phyloP scores from a whole-genome alignment of 768 basidiomycete genomes.

The Daedaleopsis sinensis region DNA sequence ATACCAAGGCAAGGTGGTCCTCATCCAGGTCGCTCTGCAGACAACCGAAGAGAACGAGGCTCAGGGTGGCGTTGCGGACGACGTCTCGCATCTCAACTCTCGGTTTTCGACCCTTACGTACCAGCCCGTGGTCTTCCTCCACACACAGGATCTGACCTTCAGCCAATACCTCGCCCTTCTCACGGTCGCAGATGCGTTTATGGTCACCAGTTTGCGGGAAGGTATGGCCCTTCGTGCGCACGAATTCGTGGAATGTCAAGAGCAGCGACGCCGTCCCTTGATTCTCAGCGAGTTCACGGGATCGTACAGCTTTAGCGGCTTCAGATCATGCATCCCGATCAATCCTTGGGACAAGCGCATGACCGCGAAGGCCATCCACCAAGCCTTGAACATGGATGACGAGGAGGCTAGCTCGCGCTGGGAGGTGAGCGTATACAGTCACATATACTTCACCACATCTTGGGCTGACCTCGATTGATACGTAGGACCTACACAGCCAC shows the following conservation, averaged over 20 bases:
- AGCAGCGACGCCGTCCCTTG: slow-evolving; percentile 64
- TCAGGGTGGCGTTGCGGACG: slow-evolving; percentile 72
- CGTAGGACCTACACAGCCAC: slow-evolving; percentile 75
- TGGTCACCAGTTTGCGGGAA: slow-evolving; percentile 82
- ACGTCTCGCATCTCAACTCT: slow-evolving; percentile 81
- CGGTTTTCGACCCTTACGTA: slow-evolving; percentile 84
- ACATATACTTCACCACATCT: background rate
- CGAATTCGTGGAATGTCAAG: slow-evolving; percentile 87
- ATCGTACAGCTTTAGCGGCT: slow-evolving; percentile 84
- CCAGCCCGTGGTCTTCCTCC: slow-evolving; percentile 85
- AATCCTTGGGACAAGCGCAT: slow-evolving; percentile 86
- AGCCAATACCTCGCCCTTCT: slow-evolving; percentile 83
- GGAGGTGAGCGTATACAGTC: slow-evolving; percentile 50
- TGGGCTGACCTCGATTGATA: background rate
- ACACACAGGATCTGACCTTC: slow-evolving; percentile 84
- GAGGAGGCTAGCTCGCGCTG: slow-evolving; percentile 75
- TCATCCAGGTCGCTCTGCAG: slow-evolving; percentile 87
- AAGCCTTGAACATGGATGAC: slow-evolving; percentile 77
- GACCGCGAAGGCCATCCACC: slow-evolving; percentile 80
- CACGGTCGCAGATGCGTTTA: slow-evolving; percentile 82
- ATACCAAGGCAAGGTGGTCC: slow-evolving; percentile 78
- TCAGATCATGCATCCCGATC: slow-evolving; percentile 82
- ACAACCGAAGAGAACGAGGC: slow-evolving; percentile 78
- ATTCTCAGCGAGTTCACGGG: slow-evolving; percentile 90
- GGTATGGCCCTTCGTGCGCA: slow-evolving; percentile 87